Evolutionary conservation across 257 asterid species (phyloP), one percentile per base, ranked within the genome.

Genomic region (Nemophila menziesii): DNA sequence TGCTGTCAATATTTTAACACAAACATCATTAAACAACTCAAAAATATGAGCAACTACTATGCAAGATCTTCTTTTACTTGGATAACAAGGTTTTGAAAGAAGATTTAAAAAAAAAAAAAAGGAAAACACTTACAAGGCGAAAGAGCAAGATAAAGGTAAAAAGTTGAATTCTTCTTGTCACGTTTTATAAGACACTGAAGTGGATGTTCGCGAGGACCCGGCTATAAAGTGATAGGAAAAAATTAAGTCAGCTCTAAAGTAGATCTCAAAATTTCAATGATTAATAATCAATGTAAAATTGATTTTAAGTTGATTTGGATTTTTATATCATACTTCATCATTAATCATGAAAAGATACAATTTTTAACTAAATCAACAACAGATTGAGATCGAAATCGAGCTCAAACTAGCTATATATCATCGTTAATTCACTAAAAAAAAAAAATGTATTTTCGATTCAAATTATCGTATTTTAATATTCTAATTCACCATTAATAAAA

Each of bases 181-280:
- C 95, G 97, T 53, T 75, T 80, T 56, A 89, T 84, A 36, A 89
- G 64, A 65, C 97, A 89, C 43, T 84, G 86, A 70, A 69, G 61
- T 2, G 93, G 92, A 61, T 65, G 21, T 20, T 80, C 94, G 3
- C 84, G 73, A 22, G 93, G 95, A 56, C 95, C 97, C n/a, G 93
- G 79, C 95, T 89, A 93, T 80, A 63, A 46, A 50, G n/a, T 40
- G 50, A 43, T 34, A 49, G n/a, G 39, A 29, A 19, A 33, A 36
- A 11, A 26, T 37, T n/a, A 4, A 24, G 36, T 18, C 36, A 40
- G 48, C 8, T n/a, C 12, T 16, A 29, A 41, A 9, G 5, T 13
- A 48, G 20, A 44, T 12, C 21, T 29, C 12, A 13, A 29, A 29
- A 29, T 26, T 26, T 26, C 33, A 26, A 26, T 10, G 33, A 26